These are phyloP conservation scores for Boletus tylopilopsis DNA, from an alignment of 768 basidiomycete genomes.

Conservation along the genomic window DNA sequence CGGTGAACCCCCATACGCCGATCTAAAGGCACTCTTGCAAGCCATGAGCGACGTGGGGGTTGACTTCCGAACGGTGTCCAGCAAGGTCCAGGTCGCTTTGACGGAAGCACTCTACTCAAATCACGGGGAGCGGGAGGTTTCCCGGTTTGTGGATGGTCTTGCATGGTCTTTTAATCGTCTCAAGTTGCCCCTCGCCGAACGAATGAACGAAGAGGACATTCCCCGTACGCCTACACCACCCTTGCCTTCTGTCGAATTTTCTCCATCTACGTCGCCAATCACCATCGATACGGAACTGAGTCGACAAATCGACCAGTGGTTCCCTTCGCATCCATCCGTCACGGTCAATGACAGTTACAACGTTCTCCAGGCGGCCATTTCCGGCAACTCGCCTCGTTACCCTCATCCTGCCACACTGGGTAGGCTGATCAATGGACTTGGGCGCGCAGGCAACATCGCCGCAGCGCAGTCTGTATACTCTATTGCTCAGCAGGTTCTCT, in stretches of 20 bases:
- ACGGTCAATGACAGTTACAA: slow-evolving; percentile 42
- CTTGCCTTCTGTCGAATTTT: slow-evolving; percentile 10
- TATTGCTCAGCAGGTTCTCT: slow-evolving; percentile 59
- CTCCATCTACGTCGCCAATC: slow-evolving; percentile 11
- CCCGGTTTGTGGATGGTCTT: slow-evolving; percentile 22
- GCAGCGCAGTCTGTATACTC: slow-evolving; percentile 66
- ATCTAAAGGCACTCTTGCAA: slow-evolving; percentile 41
- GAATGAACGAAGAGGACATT: slow-evolving; percentile 1
- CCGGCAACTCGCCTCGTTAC: slow-evolving; percentile 35
- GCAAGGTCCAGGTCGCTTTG: slow-evolving; percentile 16
- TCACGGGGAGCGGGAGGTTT: slow-evolving; percentile 16
- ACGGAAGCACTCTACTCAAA: slow-evolving; percentile 26
- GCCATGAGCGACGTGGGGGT: slow-evolving; percentile 35
- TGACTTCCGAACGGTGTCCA: slow-evolving; percentile 26
- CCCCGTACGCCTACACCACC: slow-evolving; percentile 12
- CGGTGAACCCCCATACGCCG: slow-evolving; percentile 32
- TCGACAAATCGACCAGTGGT: slow-evolving; percentile 33
- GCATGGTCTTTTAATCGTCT: slow-evolving; percentile 17
- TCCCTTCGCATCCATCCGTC: slow-evolving; percentile 25
- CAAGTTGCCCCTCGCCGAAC: slow-evolving; percentile 19
- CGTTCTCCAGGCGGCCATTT: slow-evolving; percentile 45
- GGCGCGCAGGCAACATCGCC: slow-evolving; percentile 55
- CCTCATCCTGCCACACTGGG: slow-evolving; percentile 53
- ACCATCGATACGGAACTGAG: slow-evolving; percentile 25
- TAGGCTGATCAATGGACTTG: slow-evolving; percentile 63